Evolutionary conservation across 768 basidiomycete genomes (phyloP), one percentile per base, ranked within the genome.

Genomic region (Pleurotus tuber-regium): DNA sequence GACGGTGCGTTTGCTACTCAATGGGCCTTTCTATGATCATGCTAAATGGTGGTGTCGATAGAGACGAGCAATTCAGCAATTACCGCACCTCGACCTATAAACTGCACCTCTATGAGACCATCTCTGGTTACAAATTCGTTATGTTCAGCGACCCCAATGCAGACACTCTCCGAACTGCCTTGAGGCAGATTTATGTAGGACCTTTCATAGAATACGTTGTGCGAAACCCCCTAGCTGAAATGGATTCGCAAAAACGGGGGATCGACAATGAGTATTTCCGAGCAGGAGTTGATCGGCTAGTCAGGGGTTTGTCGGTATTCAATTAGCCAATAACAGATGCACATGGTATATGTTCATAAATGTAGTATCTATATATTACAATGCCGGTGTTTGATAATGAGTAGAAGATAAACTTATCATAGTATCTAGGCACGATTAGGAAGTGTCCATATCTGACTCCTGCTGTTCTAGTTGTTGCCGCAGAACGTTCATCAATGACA

Each of bases 191-290:
- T 57, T 95, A 98, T 67, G 77, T 80, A n/a, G 93, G 92, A 2
- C 92, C 94, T 0, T 98, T 98, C 72, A 67, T 97, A 36, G 92
- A 97, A 67, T 92, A 86, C 63, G 93, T 97, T 25, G 92, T 95
- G 39, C 82, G 92, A 48, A 98, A 98, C 63, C 96, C 96, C 2
- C 75, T 98, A 26, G 77, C 88, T 3, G 75, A 74, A 41, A 87
- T 93, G 83, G 89, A 97, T 66, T 92, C 90, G 10, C 74, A 76
- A 59, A 84, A 84, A 56, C 78, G 81, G 41, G 96, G 96, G 19
- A 82, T 98, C 43, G 96, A 98, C 66, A 98, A 94, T 62, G 92
- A 96, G 64, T 87, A 89, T 63, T 94, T 95, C 57, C 82, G 93
- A 41, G 72, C 81, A 4, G 89, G 87, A 54, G 77, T 86, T 9